Evolutionary conservation across 805 yeast genomes (phyloP).

Genomic region (Yamadazyma endophytica): DNA sequence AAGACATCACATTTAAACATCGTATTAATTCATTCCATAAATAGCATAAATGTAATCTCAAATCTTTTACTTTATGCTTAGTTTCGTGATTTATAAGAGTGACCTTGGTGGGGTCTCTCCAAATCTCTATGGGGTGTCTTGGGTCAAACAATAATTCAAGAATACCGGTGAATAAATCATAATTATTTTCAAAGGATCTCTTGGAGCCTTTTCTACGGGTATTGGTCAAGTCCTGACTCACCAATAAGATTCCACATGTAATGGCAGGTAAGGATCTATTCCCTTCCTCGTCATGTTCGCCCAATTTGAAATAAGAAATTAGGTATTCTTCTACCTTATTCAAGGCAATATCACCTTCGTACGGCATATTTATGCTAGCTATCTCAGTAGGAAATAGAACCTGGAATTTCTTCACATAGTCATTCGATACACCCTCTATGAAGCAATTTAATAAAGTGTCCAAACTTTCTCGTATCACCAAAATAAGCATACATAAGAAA

Average conservation of each 20-base stretch:
- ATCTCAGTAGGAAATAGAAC: conserved; percentile 22
- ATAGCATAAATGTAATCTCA: conserved; percentile 26
- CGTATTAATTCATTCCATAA: conserved; percentile 36
- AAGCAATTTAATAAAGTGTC: conserved; percentile 14
- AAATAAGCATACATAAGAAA: conserved; percentile 24
- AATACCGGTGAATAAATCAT: too few relatives aligned
- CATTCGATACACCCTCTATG: conserved; percentile 6
- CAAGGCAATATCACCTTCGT: not conserved
- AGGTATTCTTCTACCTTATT: conserved; percentile 4
- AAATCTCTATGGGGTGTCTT: conserved; percentile 15
- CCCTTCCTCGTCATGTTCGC: too few relatives aligned
- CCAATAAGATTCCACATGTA: conserved; percentile 16
- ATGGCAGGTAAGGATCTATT: conserved; percentile 14
- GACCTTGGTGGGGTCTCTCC: conserved; percentile 33
- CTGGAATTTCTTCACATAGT: conserved; percentile 11
- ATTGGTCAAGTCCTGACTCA: too few relatives aligned
- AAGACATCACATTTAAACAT: conserved; percentile 17
- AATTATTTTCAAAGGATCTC: too few relatives aligned
- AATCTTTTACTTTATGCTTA: conserved; percentile 14
- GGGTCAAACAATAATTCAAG: conserved; percentile 16
- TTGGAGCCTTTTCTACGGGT: conserved; percentile 16
- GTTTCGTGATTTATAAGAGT: conserved; percentile 13
- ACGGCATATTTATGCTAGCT: not conserved
- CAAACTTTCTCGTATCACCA: conserved; percentile 29
- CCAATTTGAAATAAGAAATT: not conserved